Conservation (phyloP, 257 asterid species). For the Apocynum venetum region DNA sequence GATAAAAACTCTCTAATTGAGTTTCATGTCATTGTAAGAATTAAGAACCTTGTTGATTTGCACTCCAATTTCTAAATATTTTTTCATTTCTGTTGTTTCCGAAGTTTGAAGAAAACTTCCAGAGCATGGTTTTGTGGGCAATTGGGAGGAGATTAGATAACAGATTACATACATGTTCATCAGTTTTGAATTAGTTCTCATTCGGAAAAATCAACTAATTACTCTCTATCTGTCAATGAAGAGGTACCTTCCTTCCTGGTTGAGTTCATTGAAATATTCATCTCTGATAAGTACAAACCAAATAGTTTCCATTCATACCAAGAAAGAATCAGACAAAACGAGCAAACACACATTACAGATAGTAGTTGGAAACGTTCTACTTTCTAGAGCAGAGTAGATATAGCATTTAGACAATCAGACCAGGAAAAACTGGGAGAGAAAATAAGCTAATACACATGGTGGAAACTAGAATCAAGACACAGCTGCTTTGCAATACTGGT, state of each 20-base stretch:
- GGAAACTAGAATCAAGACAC: conserved; percentile 11
- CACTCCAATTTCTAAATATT: background rate
- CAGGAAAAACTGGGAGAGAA: conserved; percentile 17
- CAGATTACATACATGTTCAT: too few relatives aligned
- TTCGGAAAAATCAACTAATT: too few relatives aligned
- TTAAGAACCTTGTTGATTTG: background rate
- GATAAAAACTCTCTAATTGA: conserved; percentile 1
- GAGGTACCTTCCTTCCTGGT: background rate
- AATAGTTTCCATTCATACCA: background rate
- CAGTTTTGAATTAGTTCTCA: too few relatives aligned
- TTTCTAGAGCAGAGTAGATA: background rate
- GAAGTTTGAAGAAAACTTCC: background rate
- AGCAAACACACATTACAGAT: too few relatives aligned
- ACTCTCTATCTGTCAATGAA: background rate
- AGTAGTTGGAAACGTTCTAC: too few relatives aligned
- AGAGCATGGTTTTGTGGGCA: background rate
- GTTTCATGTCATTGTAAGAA: background rate
- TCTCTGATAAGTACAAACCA: background rate
- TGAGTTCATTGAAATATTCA: background rate
- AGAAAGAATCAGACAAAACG: background rate
- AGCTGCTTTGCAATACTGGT: conserved; percentile 7
- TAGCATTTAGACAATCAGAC: conserved; percentile 12
- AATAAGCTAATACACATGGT: conserved; percentile 25
- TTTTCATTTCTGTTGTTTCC: background rate
- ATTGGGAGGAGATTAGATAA: background rate